Evolutionary conservation across 768 basidiomycete genomes (phyloP).

Genomic region (Pulveroboletus sp.): DNA sequence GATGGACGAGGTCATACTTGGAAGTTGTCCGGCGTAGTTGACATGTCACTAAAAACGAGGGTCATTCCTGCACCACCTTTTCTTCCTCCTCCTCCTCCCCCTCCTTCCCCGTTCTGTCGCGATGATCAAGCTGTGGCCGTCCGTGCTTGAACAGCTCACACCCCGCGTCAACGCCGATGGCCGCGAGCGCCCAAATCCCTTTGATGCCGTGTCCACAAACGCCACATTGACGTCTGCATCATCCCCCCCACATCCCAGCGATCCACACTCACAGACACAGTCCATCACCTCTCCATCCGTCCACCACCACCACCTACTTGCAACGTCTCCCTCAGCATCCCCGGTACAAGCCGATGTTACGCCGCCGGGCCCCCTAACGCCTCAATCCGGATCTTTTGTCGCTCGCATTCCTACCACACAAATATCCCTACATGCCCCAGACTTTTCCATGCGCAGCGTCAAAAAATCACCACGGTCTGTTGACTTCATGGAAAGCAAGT

Average conservation of each 20-base stretch:
- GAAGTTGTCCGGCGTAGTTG: slow-evolving; percentile 15
- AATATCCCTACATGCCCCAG: slow-evolving; percentile 82
- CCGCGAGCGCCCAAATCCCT: slow-evolving; percentile 56
- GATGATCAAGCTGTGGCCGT: slow-evolving; percentile 74
- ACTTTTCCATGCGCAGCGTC: slow-evolving; percentile 74
- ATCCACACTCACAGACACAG: slow-evolving; percentile 12
- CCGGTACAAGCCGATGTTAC: slow-evolving; percentile 34
- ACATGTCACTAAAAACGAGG: too few relatives aligned
- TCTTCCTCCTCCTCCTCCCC: neutral
- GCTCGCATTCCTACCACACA: slow-evolving; percentile 53
- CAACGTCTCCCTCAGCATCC: slow-evolving; percentile 15
- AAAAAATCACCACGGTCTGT: slow-evolving; percentile 34
- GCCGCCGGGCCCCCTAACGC: slow-evolving; percentile 46
- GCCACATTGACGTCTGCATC: slow-evolving; percentile 15
- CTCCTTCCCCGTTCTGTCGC: slow-evolving; percentile 4
- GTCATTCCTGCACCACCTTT: too few relatives aligned
- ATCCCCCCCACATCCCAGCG: neutral
- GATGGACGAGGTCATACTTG: slow-evolving; percentile 36
- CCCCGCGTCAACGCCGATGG: slow-evolving; percentile 48
- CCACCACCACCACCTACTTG: slow-evolving; percentile 31
- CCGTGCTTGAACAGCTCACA: slow-evolving; percentile 54
- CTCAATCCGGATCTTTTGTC: slow-evolving; percentile 46
- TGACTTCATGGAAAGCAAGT: slow-evolving; percentile 34
- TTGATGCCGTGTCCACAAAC: slow-evolving; percentile 45
- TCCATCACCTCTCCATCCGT: slow-evolving; percentile 15